Percentiles rank a stretch among this genome's conserved stretches.
phyloP scores from a whole-genome alignment of 805 yeast species.

The Wickerhamiella siamensis region DNA sequence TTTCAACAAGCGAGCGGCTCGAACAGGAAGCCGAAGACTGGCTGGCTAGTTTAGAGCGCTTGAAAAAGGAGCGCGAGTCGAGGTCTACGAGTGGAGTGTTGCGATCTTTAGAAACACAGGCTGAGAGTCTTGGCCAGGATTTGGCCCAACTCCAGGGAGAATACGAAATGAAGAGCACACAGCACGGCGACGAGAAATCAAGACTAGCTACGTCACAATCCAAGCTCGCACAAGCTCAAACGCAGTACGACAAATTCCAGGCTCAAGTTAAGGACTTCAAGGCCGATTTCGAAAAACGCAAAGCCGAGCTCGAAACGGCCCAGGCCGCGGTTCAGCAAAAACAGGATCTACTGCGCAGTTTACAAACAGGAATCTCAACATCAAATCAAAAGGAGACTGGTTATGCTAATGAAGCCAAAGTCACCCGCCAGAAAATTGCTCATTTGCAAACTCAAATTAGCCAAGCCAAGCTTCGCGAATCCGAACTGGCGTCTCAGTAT shows the following conservation, averaged over 20 bases:
- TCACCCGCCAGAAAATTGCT: constrained; percentile 10
- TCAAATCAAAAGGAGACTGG: constrained; percentile 18
- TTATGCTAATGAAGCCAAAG: constrained; percentile 13
- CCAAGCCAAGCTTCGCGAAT: neutral
- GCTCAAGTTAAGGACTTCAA: constrained; percentile 2
- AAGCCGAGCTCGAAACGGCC: constrained; percentile 1
- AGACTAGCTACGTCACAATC: constrained; percentile 10
- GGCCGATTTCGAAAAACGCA: constrained; percentile 3
- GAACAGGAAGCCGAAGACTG: constrained; percentile 45
- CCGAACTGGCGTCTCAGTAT: neutral
- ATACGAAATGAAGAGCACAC: neutral
- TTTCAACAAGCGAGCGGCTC: constrained; percentile 22
- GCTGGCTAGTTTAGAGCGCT: constrained; percentile 39
- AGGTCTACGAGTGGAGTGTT: neutral
- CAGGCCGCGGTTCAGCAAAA: constrained; percentile 3
- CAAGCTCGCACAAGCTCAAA: constrained; percentile 28
- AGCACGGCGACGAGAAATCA: neutral
- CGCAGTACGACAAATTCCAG: constrained; percentile 17
- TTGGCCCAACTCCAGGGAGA: constrained; percentile 4
- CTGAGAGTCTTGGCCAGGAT: constrained; percentile 1
- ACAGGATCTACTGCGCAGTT: constrained; percentile 12
- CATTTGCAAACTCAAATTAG: constrained; percentile 2
- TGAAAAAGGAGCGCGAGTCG: constrained; percentile 39
- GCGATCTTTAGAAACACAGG: neutral
- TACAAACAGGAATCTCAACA: constrained; percentile 17